Conservation (phyloP, 768 basidiomycete genomes). For the Termitomyces sp. region DNA sequence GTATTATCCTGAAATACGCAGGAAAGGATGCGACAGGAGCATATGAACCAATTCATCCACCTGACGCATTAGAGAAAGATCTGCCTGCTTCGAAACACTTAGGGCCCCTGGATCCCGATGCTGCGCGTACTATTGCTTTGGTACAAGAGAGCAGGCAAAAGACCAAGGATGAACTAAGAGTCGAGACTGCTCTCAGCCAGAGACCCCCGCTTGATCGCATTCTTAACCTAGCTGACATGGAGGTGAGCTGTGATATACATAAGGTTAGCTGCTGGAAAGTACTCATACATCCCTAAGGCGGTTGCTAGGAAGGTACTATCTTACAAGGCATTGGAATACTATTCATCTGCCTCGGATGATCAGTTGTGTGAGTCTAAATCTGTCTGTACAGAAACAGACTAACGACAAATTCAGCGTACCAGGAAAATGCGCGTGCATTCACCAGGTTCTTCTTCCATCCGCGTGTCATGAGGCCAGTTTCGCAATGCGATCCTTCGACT, state of each 20-base stretch:
- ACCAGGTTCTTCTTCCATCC: conserved; percentile 84
- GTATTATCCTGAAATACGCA: conserved; percentile 79
- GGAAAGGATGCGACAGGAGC: conserved; percentile 80
- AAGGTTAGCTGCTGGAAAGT: neutral
- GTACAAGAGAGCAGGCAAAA: conserved; percentile 39
- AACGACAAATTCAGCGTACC: conserved; percentile 38
- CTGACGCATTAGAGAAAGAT: conserved; percentile 72
- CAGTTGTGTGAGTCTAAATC: conserved; percentile 57
- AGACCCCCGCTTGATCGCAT: conserved; percentile 69
- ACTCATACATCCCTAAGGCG: conserved; percentile 34
- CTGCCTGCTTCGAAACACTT: conserved; percentile 70
- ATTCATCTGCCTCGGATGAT: conserved; percentile 85
- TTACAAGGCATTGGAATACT: conserved; percentile 77
- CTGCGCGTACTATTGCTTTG: conserved; percentile 33
- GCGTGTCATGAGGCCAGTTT: conserved; percentile 70
- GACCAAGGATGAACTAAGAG: conserved; percentile 69
- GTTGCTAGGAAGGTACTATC: conserved; percentile 72
- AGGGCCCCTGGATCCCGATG: conserved; percentile 54
- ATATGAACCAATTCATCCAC: conserved; percentile 83
- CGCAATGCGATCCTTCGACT: conserved; percentile 64
- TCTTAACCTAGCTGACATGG: conserved; percentile 77
- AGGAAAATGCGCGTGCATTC: conserved; percentile 79
- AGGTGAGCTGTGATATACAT: conserved; percentile 41
- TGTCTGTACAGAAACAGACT: conserved; percentile 11
- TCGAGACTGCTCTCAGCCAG: conserved; percentile 54